Conservation (phyloP, 805 yeast genomes). For the Teunomyces tritomae region DNA sequence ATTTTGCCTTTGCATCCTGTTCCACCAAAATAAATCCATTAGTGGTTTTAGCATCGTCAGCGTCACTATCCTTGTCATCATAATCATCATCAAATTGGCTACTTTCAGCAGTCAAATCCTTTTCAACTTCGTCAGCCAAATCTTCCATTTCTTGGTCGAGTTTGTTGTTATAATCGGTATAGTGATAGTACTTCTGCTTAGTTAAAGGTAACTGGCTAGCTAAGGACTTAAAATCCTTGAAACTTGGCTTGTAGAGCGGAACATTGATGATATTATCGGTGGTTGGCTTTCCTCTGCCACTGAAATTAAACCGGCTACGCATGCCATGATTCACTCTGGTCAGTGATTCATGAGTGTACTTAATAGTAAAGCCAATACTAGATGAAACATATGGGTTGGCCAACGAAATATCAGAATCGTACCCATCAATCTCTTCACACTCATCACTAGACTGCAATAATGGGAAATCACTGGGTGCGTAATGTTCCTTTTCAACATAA, state of each 20-base stretch:
- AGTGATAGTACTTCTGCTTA: constrained; percentile 33
- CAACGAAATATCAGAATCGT: constrained; percentile 47
- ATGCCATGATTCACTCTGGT: not conserved
- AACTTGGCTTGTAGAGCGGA: constrained; percentile 43
- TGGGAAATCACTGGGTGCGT: constrained; percentile 34
- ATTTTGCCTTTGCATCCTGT: constrained; percentile 6
- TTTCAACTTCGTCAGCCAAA: constrained; percentile 9
- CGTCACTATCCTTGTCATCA: constrained; percentile 7
- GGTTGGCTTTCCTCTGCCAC: not conserved
- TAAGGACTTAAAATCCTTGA: constrained; percentile 32
- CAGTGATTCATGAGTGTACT: constrained; percentile 10
- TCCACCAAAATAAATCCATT: constrained; percentile 22
- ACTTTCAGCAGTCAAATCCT: constrained; percentile 8
- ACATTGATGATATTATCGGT: constrained; percentile 36
- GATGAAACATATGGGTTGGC: constrained; percentile 54
- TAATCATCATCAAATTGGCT: constrained; percentile 1
- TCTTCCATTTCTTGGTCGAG: constrained; percentile 14
- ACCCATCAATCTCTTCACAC: constrained; percentile 31
- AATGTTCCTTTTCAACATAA: constrained; percentile 16
- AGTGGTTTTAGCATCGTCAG: constrained; percentile 3
- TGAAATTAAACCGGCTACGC: constrained; percentile 4
- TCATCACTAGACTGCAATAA: constrained; percentile 15
- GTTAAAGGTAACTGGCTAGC: constrained; percentile 25
- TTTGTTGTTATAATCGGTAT: constrained; percentile 18
- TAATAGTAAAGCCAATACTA: constrained; percentile 48